Conservation (phyloP, 2,329 filamentous ascomycete species). For the Daldinia sp. region DNA sequence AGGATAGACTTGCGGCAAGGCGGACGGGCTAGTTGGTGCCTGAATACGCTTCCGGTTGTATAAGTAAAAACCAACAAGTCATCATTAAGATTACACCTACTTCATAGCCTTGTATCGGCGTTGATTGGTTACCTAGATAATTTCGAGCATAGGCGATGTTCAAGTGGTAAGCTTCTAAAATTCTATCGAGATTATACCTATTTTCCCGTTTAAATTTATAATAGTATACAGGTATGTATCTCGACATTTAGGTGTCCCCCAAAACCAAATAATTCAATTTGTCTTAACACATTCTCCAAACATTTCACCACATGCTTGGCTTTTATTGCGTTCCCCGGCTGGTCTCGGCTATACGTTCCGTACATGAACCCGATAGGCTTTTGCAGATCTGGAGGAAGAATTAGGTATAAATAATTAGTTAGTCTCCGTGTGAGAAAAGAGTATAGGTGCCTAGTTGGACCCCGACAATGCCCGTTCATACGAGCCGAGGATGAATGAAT, state of each 20-base stretch:
- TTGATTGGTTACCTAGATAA: not conserved
- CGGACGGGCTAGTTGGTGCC: not conserved
- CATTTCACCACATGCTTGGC: conserved; percentile 18
- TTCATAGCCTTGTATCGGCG: not conserved
- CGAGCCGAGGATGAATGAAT: not conserved
- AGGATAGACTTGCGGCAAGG: conserved; percentile 27
- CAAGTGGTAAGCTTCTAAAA: not conserved
- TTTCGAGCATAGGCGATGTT: not conserved
- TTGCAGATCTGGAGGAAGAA: not conserved
- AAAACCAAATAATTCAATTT: not conserved
- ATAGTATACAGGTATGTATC: not conserved
- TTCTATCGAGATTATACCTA: too few species aligned
- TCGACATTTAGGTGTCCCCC: not conserved
- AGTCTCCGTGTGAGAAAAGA: not conserved
- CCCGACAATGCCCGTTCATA: too few species aligned
- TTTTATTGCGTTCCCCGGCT: not conserved
- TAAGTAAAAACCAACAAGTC: conserved; percentile 14
- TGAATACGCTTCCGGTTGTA: conserved; percentile 26
- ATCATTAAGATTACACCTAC: conserved; percentile 7
- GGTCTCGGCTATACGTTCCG: conserved; percentile 14
- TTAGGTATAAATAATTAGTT: not conserved
- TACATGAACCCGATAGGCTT: not conserved
- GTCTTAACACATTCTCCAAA: not conserved
- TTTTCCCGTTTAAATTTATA: too few species aligned
- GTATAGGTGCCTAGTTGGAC: not conserved